phyloP scores from a whole-genome alignment of 108 stramenopile genomes.

The Cyclostephanos tholiformis region DNA sequence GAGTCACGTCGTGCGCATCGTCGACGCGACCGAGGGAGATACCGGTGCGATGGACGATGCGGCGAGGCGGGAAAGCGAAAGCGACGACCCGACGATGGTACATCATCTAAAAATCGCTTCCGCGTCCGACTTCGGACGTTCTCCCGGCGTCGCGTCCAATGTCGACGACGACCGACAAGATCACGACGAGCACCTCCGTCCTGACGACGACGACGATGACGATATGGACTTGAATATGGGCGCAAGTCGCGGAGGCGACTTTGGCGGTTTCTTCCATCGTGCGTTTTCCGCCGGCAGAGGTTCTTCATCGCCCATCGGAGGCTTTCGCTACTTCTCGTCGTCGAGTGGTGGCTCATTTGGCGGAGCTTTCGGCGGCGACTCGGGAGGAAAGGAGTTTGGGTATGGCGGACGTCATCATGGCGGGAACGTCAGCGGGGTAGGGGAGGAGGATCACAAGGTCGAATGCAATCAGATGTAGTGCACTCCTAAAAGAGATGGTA shows the following conservation, averaged over 20 bases:
- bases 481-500: neutral
- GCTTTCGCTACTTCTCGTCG: conserved; percentile 45
- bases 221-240: conserved; percentile 9
- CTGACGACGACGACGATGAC: conserved; percentile 11
- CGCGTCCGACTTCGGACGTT: conserved; percentile 55
- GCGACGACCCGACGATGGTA: conserved; percentile 14
- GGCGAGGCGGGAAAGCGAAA: neutral
- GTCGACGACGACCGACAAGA: neutral
- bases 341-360: neutral
- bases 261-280: conserved; percentile 35
- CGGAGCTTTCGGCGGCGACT: conserved; percentile 1
- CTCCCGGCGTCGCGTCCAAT: conserved; percentile 8
- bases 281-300: conserved; percentile 21
- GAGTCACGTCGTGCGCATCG: neutral
- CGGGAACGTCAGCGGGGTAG: neutral
- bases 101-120: conserved; percentile 29
- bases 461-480: conserved; percentile 45
- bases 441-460: conserved; percentile 36
- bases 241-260: conserved; percentile 4
- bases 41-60: neutral
- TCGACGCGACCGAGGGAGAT: neutral
- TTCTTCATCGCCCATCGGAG: conserved; percentile 17
- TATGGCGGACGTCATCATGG: conserved; percentile 1
- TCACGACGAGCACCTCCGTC: conserved; percentile 26
- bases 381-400: conserved; percentile 19